Conservation (phyloP, 345 rosid species). For the Camelina laxa region DNA sequence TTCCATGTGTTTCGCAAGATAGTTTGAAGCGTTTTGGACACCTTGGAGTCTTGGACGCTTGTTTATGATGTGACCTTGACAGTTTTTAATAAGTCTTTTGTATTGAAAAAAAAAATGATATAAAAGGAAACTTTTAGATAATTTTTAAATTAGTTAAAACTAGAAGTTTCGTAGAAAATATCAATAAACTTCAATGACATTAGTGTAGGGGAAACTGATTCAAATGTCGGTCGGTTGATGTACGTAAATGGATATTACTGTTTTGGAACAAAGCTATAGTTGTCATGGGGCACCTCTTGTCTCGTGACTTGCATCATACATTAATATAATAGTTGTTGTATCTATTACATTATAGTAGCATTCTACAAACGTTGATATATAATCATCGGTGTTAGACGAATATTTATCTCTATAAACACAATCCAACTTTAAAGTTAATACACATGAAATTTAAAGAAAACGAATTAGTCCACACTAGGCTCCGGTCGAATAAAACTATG, state of each 20-base stretch:
- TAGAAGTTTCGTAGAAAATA: neutral
- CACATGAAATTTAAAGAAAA: neutral
- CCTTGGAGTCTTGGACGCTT: neutral
- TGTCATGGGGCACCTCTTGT: slow-evolving; percentile 40
- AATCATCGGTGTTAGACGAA: too few relatives aligned
- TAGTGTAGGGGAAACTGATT: slow-evolving; percentile 26
- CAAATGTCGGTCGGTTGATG: slow-evolving; percentile 26
- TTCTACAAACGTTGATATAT: neutral
- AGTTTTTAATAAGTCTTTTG: neutral
- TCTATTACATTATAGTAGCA: neutral
- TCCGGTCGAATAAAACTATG: neutral
- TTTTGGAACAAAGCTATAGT: slow-evolving; percentile 21
- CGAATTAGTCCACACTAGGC: neutral
- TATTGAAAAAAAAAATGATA: neutral
- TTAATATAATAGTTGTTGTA: neutral
- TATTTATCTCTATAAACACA: neutral
- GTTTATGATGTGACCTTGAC: slow-evolving; percentile 28
- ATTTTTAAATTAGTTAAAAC: neutral
- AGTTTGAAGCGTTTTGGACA: slow-evolving; percentile 1
- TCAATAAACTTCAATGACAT: slow-evolving; percentile 18
- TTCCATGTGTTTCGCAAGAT: slow-evolving; percentile 27
- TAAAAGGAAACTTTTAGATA: neutral
- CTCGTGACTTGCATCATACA: slow-evolving; percentile 27
- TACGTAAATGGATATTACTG: slow-evolving; percentile 37
- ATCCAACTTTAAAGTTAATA: neutral